Conservation (phyloP, 352 stramenopile species). For the Phytophthora aleatoria region DNA sequence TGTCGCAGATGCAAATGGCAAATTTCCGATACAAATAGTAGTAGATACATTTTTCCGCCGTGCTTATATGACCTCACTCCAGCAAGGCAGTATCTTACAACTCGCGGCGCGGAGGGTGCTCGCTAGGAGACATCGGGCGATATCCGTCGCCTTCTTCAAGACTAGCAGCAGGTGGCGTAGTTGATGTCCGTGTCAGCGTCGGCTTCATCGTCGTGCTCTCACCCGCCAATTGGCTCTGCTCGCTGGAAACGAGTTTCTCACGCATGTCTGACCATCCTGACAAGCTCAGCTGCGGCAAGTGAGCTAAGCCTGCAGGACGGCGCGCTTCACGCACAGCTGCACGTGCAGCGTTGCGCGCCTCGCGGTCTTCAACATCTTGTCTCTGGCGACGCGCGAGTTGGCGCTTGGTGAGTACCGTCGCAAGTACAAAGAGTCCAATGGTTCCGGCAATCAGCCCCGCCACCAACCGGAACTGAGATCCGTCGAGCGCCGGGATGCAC, state of each 20-base stretch:
- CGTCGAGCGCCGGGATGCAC: constrained; percentile 31
- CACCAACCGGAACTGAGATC: constrained; percentile 35
- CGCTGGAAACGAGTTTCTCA: constrained; percentile 49
- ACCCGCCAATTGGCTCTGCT: constrained; percentile 25
- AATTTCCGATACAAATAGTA: not conserved
- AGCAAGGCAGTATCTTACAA: constrained; percentile 24
- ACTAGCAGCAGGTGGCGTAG: constrained; percentile 12
- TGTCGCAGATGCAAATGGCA: no score
- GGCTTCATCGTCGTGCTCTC: constrained; percentile 8
- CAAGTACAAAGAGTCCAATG: constrained; percentile 35
- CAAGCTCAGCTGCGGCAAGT: constrained; percentile 43
- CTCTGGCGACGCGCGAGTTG: constrained; percentile 23
- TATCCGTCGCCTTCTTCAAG: constrained; percentile 52
- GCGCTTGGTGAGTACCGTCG: constrained; percentile 25
- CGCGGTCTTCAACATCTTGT: constrained; percentile 18
- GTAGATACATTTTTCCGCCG: constrained; percentile 6
- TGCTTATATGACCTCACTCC: constrained; percentile 16
- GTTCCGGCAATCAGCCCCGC: constrained; percentile 27
- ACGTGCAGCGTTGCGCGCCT: constrained; percentile 13
- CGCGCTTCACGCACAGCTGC: constrained; percentile 15
- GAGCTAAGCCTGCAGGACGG: constrained; percentile 21
- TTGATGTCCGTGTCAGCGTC: constrained; percentile 24
- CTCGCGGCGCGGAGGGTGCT: constrained; percentile 20
- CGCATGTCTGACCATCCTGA: constrained; percentile 57
- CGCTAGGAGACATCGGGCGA: constrained; percentile 37